Base-by-base conservation (phyloP, 768 basidiomycete genomes). In the Psilocybe sp. region DNA sequence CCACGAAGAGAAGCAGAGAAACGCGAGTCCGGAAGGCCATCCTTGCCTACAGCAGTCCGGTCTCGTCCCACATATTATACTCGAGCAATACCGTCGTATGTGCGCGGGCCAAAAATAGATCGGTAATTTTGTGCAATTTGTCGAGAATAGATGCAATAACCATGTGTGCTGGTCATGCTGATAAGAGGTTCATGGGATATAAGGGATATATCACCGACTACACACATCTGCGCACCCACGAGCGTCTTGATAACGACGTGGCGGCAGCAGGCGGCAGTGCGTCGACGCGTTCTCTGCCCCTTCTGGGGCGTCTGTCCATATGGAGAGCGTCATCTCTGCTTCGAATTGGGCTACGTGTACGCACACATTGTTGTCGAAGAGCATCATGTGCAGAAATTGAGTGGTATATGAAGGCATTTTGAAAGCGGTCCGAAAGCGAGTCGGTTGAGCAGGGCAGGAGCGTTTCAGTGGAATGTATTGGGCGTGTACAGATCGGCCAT, bases 231-330 rank as follows among this genome's bases (percentile, higher is more conserved):
- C 32, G 4, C 43, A 44, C 43, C 31, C 43, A 44, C 43, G 43
- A 44, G 35, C 19, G 43, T 44, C 43, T n/a, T 13, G 32, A 44
- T 44, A 44, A 44, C 43, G 43, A 32, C 32, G 43, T 44, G 43
- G 43, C 43, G 23, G 23, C 23, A 28, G 23, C 3, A 28, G 23
- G 23, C 23, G 23, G 23, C 23, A 28, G 23, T 3, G 23, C 23
- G 23, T 28, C 23, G 23, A 28, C 23, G 23, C 23, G 23, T 28
- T 28, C 23, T 28, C 23, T 28, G 23, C 7, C 23, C 23, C 23
- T 28, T 28, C 23, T 28, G 23, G 7, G 3, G 23, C 23, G 23
- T 28, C 23, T 4, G 23, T 3, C 23, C 23, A 28, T 28, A 28
- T 28, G 23, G 23, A 28, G 4, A 28, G 7, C 23, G 7, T 28